These are phyloP conservation scores for Annona cherimola DNA, from an alignment of 164 flowering plant species.

Conservation along the genomic window DNA sequence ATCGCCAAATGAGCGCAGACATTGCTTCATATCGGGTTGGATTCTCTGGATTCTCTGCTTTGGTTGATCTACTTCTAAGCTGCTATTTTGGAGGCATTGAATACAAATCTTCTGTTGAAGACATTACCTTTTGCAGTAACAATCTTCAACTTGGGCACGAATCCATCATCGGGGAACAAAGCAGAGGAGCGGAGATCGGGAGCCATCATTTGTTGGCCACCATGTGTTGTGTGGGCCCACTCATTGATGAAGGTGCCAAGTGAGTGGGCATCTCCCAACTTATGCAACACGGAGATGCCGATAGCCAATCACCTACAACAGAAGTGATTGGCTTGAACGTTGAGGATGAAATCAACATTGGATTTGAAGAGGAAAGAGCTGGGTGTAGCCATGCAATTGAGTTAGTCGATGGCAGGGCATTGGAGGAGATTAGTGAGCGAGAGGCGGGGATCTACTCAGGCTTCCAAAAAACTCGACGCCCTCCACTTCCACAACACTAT, in stretches of 20 bases:
- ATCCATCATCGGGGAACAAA: background rate
- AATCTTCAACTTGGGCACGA: background rate
- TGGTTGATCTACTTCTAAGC: background rate
- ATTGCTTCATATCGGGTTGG: background rate
- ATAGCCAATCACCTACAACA: background rate
- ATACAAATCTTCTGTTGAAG: no score
- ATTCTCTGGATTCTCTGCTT: background rate
- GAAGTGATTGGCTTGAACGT: background rate
- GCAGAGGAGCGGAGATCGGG: background rate
- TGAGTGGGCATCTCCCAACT: background rate
- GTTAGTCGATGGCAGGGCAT: background rate
- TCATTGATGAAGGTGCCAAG: background rate
- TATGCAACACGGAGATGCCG: background rate
- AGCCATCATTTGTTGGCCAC: background rate
- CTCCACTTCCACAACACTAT: background rate
- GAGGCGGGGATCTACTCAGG: background rate
- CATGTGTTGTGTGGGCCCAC: background rate
- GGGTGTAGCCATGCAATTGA: background rate
- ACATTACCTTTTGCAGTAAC: background rate
- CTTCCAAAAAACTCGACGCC: background rate
- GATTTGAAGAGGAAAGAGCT: background rate
- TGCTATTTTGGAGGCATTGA: no score
- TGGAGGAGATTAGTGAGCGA: background rate
- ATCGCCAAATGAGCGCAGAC: slow-evolving; percentile 1
- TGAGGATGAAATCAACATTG: background rate